Conservation (phyloP, 176 grass and related monocot species). For the Cocos nucifera region DNA sequence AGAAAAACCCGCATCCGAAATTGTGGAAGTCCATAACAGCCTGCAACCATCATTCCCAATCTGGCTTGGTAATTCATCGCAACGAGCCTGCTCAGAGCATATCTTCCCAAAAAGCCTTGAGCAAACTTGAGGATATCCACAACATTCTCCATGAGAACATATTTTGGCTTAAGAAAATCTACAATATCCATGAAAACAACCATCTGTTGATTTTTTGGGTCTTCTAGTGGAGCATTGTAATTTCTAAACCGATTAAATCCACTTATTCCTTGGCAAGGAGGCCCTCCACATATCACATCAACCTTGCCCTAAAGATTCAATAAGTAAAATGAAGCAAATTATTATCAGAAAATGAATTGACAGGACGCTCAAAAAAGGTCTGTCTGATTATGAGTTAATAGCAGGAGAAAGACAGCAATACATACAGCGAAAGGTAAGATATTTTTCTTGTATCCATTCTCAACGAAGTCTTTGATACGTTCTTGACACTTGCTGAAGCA, state of each 20-base stretch:
- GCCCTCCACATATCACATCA: conserved; percentile 78
- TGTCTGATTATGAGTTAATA: background rate
- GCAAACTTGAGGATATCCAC: conserved; percentile 87
- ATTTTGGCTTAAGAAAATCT: conserved; percentile 60
- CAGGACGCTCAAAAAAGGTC: background rate
- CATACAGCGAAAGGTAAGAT: conserved; percentile 68
- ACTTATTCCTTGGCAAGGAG: conserved; percentile 84
- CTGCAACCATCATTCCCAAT: conserved; percentile 70
- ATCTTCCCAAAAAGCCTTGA: conserved; percentile 58
- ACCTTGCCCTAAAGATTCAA: conserved; percentile 38
- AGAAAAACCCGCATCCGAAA: conserved; percentile 71
- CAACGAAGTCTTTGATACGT: conserved; percentile 71
- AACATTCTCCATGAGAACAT: conserved; percentile 88
- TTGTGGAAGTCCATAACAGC: conserved; percentile 78
- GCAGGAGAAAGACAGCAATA: background rate
- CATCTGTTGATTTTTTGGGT: conserved; percentile 90
- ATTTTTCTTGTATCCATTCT: conserved; percentile 34
- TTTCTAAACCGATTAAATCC: conserved; percentile 96
- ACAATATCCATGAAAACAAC: conserved; percentile 75
- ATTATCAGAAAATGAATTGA: background rate
- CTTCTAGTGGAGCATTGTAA: conserved; percentile 40
- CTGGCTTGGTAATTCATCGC: conserved; percentile 71
- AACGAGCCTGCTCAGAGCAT: conserved; percentile 64
- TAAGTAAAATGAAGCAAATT: conserved; percentile 2
- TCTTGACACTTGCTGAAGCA: conserved; percentile 43